Percentiles rank a stretch among this genome's conserved stretches.
phyloP scores from a whole-genome alignment of 306 rosid species.

The Vigna radiata region DNA sequence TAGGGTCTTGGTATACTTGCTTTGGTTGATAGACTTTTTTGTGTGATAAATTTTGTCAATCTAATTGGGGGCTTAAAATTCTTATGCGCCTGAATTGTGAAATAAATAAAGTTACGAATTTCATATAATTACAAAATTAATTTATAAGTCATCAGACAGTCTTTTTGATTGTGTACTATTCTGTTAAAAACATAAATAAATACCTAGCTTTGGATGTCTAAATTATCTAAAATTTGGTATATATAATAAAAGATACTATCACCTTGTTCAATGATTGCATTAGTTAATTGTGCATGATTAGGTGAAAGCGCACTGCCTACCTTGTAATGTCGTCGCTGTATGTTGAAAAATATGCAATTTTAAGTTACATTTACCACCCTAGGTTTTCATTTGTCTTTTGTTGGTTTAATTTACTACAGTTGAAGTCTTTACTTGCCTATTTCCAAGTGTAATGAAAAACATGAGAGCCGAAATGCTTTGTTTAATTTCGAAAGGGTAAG shows the following conservation, averaged over 20 bases:
- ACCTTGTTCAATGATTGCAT: not conserved
- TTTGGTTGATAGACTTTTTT: not conserved
- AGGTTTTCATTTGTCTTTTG: slow-evolving; percentile 23
- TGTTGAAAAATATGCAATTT: slow-evolving; percentile 8
- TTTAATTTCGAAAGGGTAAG: slow-evolving; percentile 59
- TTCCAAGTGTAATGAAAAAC: slow-evolving; percentile 30
- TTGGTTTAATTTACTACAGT: slow-evolving; percentile 3
- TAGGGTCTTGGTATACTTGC: not conserved
- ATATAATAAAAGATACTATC: not conserved
- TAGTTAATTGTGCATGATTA: not conserved
- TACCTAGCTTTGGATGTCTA: not conserved
- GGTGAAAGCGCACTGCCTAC: not conserved
- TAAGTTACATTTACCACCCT: not conserved
- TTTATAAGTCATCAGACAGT: not conserved
- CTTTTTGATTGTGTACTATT: not conserved
- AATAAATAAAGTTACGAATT: slow-evolving; percentile 7
- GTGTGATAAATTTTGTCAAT: not conserved
- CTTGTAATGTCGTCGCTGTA: not conserved
- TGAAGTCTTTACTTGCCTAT: not conserved
- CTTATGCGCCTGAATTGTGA: not conserved
- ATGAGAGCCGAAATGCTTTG: slow-evolving; percentile 66
- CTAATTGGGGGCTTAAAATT: not conserved
- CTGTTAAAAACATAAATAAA: not conserved
- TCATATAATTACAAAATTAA: slow-evolving; percentile 8
- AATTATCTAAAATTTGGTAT: not conserved